Evolutionary conservation across 345 rosid species (phyloP), one percentile per base, ranked within the genome.

Genomic region (Rubroshorea leprosula): DNA sequence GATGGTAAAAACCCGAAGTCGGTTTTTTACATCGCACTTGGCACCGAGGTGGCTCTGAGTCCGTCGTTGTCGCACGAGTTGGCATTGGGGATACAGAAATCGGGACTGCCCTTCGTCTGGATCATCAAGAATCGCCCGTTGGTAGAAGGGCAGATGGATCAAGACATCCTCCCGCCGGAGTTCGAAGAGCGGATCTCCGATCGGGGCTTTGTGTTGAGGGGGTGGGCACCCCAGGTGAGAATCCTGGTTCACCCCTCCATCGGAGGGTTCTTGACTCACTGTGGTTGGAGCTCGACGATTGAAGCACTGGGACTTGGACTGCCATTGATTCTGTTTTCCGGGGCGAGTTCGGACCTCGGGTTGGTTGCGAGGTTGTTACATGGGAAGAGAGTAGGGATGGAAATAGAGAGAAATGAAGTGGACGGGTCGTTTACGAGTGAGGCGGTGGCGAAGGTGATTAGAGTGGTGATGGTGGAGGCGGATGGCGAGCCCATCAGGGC

Each of bases 221-320:
- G 50, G 43, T 79, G 84, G 84, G 77, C 65, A 20, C 73, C 84
- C 26, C 84, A 79, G 49, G 68, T 62, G 15, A 67, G 64, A 57
- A 67, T 79, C 19, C 68, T 79, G 15, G 55, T 55, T 10, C 66
- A 61, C 59, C 52, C 69, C 44, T 71, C 77, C 1, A 44, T 76
- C 21, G 84, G 78, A 26, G 74, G 79, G 47, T 76, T 76, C 39
- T 67, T 76, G 45, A 43, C 56, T 49, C 65, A 61, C 47, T 23
- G 50, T 23, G 65, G 65, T 41, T 61, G 65, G 65, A 61, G 56
- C 35, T 61, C 57, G 4, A 31, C 19, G 0, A 61, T 82, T 49
- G 88, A 87, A 65, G 81, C 79, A n/a, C 62, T 69, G 2, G 58
- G 73, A 51, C 72, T 61, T 19, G 86, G 86, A 2, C 55, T 76